Evolutionary conservation across 2,329 filamentous ascomycete species (phyloP), one percentile per base, ranked within the genome.

Genomic region (Blumeria graminis): DNA sequence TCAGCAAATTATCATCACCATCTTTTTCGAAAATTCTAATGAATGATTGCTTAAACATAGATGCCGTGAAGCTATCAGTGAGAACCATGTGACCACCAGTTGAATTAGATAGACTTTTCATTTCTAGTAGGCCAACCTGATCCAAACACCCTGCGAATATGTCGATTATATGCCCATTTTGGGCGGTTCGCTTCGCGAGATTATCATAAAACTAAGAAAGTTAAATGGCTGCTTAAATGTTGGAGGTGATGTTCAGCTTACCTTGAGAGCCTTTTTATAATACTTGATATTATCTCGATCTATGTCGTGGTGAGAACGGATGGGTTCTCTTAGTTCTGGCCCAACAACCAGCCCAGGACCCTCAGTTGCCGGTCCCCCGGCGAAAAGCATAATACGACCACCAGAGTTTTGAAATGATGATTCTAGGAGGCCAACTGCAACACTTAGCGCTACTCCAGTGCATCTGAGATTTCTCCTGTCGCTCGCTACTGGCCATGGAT

Each of bases 31-130:
- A 98, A 16, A 98, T 82, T 58, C 93, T 84, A 55, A 94, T 84
- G 65, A 98, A 98, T 0, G 92, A 96, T 68, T 98, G 92, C 72
- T 92, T 95, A 75, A 96, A 98, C 82, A 98, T 95, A 58, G 90
- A 96, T 0, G 92, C 93, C 3, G 90, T 96, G 68, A 98, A 98
- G 68, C 89, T 95, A 69, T 98, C 92, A 1, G 92, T 96, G 61
- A 98, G 72, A 61, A 98, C 93, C 83, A 98, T 98, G 67, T 98
- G 89, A 39, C 92, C 92, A 61, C 92, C 92, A 16, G 92, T 98
- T 35, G 84, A 94, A 69, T 96, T 98, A 61, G 89, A 84, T 11
- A 98, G 77, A 32, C 89, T 86, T 71, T 96, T 96, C 92, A 98
- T 98, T 70, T 98, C 92, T 51, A 98, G 74, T 56, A 98, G 75